Base-by-base conservation (phyloP, 805 yeast species). In the Torulaspora franciscae region DNA sequence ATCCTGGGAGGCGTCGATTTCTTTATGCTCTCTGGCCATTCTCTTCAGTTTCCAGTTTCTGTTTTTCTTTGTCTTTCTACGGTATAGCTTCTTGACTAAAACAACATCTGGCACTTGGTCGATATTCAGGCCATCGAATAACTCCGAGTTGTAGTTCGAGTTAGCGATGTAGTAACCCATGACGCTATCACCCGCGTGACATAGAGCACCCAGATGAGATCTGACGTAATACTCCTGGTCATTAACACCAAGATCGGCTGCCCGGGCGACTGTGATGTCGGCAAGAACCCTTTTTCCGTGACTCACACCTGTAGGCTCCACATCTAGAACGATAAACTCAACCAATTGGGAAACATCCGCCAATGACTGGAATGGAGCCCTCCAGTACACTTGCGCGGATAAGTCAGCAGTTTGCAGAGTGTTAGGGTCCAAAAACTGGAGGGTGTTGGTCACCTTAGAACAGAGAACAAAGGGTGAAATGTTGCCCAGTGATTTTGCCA, bases 101-200 rank as follows among this genome's bases (percentile, higher is more conserved):
- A 88, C 76, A 40, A 90, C 95, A 57, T 90, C 97, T 14, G 95
- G 93, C 17, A 81, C 68, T 52, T 81, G 81, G 47, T 74, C 76
- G 7, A 74, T 67, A 51, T 81, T 79, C 46, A 68, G 54, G 42
- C 75, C 79, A 57, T 90, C 97, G 80, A 86, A 90, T 46, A 87
- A 69, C 13, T 83, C 93, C 37, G 87, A 82, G 71, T 93, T 93
- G 70, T 85, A 88, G 66, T 91, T 93, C 38, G 96, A 76, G 62
- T 87, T 89, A 32, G 81, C 73, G 42, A 90, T 71, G 66, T 78
- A 91, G 67, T 90, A 95, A 43, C 99, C 99, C 78, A 91, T 70
- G 15, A 80, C 95, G 10, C 93, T 83, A 65, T 93, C 99, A 56
- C 99, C 99, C 3, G 98, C 95, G 65, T 93, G 97, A 59, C 93